Percentiles rank a stretch among this genome's conserved stretches.
phyloP scores from a whole-genome alignment of 2,329 filamentous ascomycete genomes.

The Pseudopithomyces maydicus region DNA sequence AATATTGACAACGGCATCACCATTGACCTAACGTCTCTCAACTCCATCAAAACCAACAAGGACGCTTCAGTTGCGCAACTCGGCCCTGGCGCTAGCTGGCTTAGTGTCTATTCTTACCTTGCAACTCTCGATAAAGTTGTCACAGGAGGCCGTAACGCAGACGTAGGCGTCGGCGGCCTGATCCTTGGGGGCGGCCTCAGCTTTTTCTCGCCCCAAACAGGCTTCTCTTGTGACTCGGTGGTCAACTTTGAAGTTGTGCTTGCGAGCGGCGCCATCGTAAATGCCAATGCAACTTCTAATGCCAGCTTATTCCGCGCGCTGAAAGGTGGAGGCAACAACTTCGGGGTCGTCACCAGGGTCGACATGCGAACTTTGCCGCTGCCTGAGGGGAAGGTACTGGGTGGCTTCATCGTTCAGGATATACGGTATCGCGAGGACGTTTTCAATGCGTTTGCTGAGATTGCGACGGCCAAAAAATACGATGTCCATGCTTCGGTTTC shows the following conservation, averaged over 20 bases:
- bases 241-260: constrained; percentile 32
- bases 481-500: constrained; percentile 1
- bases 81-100: constrained; percentile 31
- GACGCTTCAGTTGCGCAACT: constrained; percentile 13
- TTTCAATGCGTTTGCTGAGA: not conserved
- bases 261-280: constrained; percentile 11
- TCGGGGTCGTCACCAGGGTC: constrained; percentile 32
- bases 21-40: constrained; percentile 18
- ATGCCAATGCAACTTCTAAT: constrained; percentile 32
- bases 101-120: constrained; percentile 34
- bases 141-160: constrained; percentile 18
- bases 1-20: constrained; percentile 24
- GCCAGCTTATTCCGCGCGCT: constrained; percentile 44
- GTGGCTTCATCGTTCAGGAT: not conserved
- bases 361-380: constrained; percentile 6
- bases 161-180: constrained; percentile 29
- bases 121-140: constrained; percentile 8
- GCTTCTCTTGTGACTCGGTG: constrained; percentile 11
- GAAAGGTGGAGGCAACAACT: constrained; percentile 35
- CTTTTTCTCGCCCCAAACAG: constrained; percentile 2
- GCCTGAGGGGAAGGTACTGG: not conserved
- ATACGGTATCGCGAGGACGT: not conserved
- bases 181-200: constrained; percentile 21
- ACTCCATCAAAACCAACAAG: constrained; percentile 6
- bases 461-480: not conserved